Base-by-base conservation (phyloP, 768 basidiomycete species). In the Leccinellum luteum region DNA sequence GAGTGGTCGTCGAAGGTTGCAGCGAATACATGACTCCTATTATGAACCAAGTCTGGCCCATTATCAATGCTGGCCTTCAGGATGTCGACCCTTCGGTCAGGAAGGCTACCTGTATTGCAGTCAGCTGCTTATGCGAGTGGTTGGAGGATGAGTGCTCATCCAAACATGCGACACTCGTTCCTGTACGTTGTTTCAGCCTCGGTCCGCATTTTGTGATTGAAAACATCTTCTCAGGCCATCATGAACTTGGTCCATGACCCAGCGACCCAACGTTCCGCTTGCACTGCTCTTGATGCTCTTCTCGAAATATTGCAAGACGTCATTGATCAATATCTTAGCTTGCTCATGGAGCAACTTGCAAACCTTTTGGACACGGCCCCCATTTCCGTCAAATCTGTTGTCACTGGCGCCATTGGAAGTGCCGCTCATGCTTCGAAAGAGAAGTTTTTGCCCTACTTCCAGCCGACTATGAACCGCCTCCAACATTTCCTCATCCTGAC, bases 51-150 rank as follows among this genome's bases (percentile, higher is more conserved):
- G 87, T 99, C 28, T 99, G 97, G 97, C 94, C 95, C 1, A 80
- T 96, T 55, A 86, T 99, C 64, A 91, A 97, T 69, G 79, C 84
- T 50, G 95, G 95, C 63, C 84, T 99, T 31, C 82, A 81, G 59
- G 97, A 99, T 70, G 70, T 75, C 38, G 94, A 98, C 66, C 80
- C 89, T 14, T 81, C 82, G 12, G 97, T 99, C 52, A 82, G 95
- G 68, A 97, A 94, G 73, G 96, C 97, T 2, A 88, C 91, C n/a
- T 98, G 96, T 73, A 85, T 94, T 56, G 92, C 94, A 19, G 89
- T 99, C 63, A 92, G 92, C 66, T 98, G 95, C 75, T 74, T 98
- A 52, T 98, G 95, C 71, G 97, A 99, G 75, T 97, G 94, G 92
- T 79, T 98, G 23, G 92, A 94, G 63, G 96, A 98, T 27, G 92